phyloP scores from a whole-genome alignment of 495 filamentous ascomycete species.

The Daldinia vernicosa region DNA sequence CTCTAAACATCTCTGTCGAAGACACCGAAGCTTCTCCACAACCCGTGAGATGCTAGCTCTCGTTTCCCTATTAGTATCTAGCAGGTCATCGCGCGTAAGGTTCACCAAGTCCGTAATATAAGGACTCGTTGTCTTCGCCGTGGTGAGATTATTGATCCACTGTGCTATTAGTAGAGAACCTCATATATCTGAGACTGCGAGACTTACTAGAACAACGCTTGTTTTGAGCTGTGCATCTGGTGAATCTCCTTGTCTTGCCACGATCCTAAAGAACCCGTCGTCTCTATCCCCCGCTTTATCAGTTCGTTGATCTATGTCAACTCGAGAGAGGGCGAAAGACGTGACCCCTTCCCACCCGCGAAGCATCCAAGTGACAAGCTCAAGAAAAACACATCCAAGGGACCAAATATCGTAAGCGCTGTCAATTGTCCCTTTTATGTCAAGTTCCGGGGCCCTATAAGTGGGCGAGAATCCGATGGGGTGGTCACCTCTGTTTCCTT shows the following conservation, averaged over 20 bases:
- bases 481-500: neutral
- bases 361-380: conserved; percentile 40
- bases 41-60: conserved; percentile 13
- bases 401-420: conserved; percentile 45
- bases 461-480: conserved; percentile 25
- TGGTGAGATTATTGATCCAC: conserved; percentile 8
- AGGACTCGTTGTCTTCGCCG: neutral
- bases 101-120: conserved; percentile 7
- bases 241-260: neutral
- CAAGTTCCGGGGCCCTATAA: conserved; percentile 34
- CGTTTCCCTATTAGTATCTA: conserved; percentile 17
- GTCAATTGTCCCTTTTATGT: conserved; percentile 20
- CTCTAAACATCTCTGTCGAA: conserved; percentile 18
- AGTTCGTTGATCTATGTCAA: neutral
- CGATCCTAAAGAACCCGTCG: conserved; percentile 9
- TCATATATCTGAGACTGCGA: neutral
- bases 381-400: conserved; percentile 43
- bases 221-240: conserved; percentile 8
- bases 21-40: conserved; percentile 17
- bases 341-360: conserved; percentile 32
- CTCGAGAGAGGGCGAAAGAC: conserved; percentile 26
- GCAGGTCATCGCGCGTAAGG: conserved; percentile 7
- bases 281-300: neutral
- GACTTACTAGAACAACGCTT: conserved; percentile 16
- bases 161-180: conserved; percentile 7